These are phyloP conservation scores for Volvox africanus DNA, from an alignment of 139 green algal genomes.

Conservation along the genomic window DNA sequence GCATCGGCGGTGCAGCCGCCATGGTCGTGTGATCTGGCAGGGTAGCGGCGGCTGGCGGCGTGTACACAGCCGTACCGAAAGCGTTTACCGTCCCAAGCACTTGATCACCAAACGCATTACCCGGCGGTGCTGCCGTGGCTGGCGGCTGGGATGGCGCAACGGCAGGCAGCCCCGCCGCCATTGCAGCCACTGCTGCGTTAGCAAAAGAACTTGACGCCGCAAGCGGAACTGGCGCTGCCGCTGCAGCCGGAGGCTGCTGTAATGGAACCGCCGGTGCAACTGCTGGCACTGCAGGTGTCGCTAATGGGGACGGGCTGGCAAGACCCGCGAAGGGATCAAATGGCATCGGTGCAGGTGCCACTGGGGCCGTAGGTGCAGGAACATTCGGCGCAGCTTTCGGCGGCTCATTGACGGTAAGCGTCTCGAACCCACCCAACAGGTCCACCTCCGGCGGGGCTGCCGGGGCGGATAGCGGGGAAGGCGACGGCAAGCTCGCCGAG, in stretches of 20 bases:
- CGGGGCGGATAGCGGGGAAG: neutral
- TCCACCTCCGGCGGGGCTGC: constrained; percentile 7
- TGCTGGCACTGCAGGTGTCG: neutral
- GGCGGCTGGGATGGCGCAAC: neutral
- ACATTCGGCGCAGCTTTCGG: neutral
- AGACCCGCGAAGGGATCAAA: constrained; percentile 38
- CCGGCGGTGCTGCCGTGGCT: neutral
- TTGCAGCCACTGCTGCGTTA: neutral
- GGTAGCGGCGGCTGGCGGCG: neutral
- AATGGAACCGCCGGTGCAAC: neutral
- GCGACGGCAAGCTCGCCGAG: neutral
- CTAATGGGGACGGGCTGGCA: neutral
- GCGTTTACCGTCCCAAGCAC: neutral
- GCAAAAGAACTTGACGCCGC: neutral
- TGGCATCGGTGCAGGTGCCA: neutral
- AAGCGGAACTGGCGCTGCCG: neutral
- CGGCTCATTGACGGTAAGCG: neutral
- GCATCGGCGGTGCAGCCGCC: neutral
- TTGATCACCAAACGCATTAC: neutral
- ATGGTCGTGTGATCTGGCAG: neutral
- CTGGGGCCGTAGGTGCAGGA: neutral
- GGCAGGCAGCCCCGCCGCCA: neutral
- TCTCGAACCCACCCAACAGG: constrained; percentile 35
- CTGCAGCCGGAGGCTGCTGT: neutral
- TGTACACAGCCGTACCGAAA: neutral